Evolutionary conservation across 2,329 filamentous ascomycete species (phyloP).

Genomic region (Arthrobotrys sinensis): DNA sequence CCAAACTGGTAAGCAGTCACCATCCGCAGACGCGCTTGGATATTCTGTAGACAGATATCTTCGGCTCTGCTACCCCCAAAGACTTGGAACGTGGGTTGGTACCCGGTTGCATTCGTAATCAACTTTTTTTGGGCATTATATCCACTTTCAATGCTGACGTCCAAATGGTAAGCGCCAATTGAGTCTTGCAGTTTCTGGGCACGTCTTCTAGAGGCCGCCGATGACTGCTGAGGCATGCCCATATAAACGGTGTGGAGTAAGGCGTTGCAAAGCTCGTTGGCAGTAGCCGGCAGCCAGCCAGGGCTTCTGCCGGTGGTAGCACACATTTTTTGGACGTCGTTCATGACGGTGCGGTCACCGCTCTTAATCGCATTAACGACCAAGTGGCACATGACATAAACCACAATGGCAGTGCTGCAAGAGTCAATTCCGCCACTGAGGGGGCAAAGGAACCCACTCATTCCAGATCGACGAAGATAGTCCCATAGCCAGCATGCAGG

Average conservation of each 20-base stretch:
- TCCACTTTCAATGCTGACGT: neutral
- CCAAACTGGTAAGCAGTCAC: conserved; percentile 8
- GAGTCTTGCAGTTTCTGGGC: neutral
- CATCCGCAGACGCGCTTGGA: conserved; percentile 3
- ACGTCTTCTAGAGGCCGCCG: neutral
- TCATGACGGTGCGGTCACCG: neutral
- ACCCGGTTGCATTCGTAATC: neutral
- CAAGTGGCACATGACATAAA: conserved; percentile 9
- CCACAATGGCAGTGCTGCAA: conserved; percentile 4
- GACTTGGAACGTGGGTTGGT: conserved; percentile 1
- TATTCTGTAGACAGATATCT: conserved; percentile 1
- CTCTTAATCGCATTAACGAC: conserved; percentile 4
- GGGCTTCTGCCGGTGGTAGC: neutral
- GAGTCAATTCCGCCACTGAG: conserved; percentile 1
- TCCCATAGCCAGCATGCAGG: conserved; percentile 9
- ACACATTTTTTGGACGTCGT: neutral
- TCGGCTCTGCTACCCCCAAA: conserved; percentile 6
- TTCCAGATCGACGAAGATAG: neutral
- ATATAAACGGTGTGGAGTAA: conserved; percentile 1
- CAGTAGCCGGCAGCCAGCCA: neutral
- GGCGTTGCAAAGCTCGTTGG: neutral
- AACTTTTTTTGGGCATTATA: neutral
- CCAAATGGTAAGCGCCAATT: conserved; percentile 3
- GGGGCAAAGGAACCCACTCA: conserved; percentile 2
- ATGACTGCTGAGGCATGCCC: neutral